Evolutionary conservation across 148 eudicot species (phyloP), one percentile per base, ranked within the genome.

Genomic region (Salicornia ramosissima): DNA sequence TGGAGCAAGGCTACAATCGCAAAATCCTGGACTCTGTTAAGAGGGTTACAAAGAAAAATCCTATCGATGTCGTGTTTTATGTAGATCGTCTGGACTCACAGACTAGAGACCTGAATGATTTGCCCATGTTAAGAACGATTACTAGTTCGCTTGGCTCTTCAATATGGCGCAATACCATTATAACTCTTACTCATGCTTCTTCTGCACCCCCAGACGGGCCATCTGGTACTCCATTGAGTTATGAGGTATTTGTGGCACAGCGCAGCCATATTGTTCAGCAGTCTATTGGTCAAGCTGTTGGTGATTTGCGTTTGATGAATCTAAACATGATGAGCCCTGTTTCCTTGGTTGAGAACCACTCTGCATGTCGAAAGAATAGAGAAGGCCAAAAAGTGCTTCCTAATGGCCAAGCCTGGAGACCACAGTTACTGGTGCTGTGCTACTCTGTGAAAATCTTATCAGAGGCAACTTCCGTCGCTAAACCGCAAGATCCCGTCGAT

Each of bases 131-230:
- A 40, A 87, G 72, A 77, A 87, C 96, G 5, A 85, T 94, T 69
- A 87, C 96, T 2, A 68, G 69, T 77, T 70, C 83, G 40, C 91
- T 94, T 52, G 99, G 99, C 24, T 52, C 83, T 28, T 64, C 99
- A 24, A 86, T 89, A 24, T 94, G 97, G 99, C 80, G 88, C 26
- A 94, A 75, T 75, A 88, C 91, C 30, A 82, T 94, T 66, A 88
- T 94, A 59, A 86, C 99, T 51, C 88, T 94, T 3, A 88, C 99
- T 43, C 99, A 94, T 80, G 96, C 82, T 62, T 87, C 93, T 47
- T 87, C 87, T 73, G 99, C 99, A 34, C 99, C 99, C 13, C 99
- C 99, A 13, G 99, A 94, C 72, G 99, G 99, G 19, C 97, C 97
- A 36, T 78, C 90, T 65, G 99, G 99, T 25, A 64, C 86, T 52